Evolutionary conservation across 768 basidiomycete species (phyloP), one percentile per base, ranked within the genome.

Genomic region (Dioszegia crocea): DNA sequence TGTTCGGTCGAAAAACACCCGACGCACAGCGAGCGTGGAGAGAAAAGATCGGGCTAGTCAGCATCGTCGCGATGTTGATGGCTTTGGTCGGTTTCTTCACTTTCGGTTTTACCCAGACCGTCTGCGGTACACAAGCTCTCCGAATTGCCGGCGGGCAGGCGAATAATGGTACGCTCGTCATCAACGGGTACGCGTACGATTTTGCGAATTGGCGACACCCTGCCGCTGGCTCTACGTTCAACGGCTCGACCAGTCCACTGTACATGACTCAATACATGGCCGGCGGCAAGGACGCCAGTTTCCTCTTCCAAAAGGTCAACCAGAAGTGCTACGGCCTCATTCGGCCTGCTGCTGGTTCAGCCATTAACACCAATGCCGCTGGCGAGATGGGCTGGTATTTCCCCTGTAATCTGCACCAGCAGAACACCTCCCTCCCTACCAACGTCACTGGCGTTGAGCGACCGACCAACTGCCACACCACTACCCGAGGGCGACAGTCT

Each of bases 21-120:
- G 96, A 99, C 64, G 88, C 88, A 65, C 92, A 96, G 76, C 85
- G 91, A 48, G 96, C 96, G 41, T 99, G 93, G 93, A 83, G 96
- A 63, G 96, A 99, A 79, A 99, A 99, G 80, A 91, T 97, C 78
- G 96, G 94, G 8, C 83, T 99, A 24, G 80, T 99, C 48, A 80
- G 82, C 64, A 81, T 97, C 76, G 90, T 94, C 71, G 74, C 83
- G 16, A 4, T 77, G n/a, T 83, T 92, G 62, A 96, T 98, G 93
- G 88, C 89, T 17, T 84, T 81, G 53, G 96, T 99, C 70, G 96
- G 93, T 72, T 99, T 91, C 84, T 82, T 99, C 74, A 99, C 96
- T 11, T 99, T 99, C 79, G 96, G 96, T 8, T 99, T 99, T 81
- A 97, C 92, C 10, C 84, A 91, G 71, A 79, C 85, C 54, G 96